Base-by-base conservation (phyloP, 805 yeast genomes). In the Metschnikowia baotianmanensis region DNA sequence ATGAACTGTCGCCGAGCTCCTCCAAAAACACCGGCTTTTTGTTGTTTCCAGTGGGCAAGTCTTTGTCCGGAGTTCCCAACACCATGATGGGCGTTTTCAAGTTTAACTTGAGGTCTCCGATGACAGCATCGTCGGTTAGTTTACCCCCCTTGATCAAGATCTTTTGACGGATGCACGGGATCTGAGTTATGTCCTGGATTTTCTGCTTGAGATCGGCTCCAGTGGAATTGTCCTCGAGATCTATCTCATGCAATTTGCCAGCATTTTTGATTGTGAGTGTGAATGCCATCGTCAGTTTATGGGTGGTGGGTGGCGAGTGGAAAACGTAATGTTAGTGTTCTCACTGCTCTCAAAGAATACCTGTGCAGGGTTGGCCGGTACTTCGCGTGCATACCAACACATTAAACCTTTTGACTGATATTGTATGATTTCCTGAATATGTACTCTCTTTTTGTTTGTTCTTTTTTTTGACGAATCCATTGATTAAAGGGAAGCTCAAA, bases 161-260 rank as follows among this genome's bases (percentile, higher is more conserved):
- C 67, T 91, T 91, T 66, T 93, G 99, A 52, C 96, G 82, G 40
- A 79, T 84, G 1, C 81, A 77, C n/a, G 96, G 95, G 40, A 93
- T 87, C 43, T 79, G 79, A 2, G 98, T 91, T 43, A 78, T 60
- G 17, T 80, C 77, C 51, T 76, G 81, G 40, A 93, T 80, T 61
- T 82, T 81, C 34, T 70, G 63, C 59, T 89, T 91, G 61, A 86
- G 74, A 6, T 71, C 74, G 22, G 67, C 58, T 5, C 89, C 95
- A 2, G 78, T 72, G 40, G 78, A 80, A 9, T 55, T 56, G 5
- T 76, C 66, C 35, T 74, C 81, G 23, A 83, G 55, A 31, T 56
- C 63, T 15, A 70, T 58, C 19, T 67, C 67, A 45, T 63, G 61
- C n/a, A 61, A 50, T 42, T 69, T 68, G 9, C 76, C 74, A 10